Evolutionary conservation across 306 rosid species (phyloP).

Genomic region (Quercus wislizeni): DNA sequence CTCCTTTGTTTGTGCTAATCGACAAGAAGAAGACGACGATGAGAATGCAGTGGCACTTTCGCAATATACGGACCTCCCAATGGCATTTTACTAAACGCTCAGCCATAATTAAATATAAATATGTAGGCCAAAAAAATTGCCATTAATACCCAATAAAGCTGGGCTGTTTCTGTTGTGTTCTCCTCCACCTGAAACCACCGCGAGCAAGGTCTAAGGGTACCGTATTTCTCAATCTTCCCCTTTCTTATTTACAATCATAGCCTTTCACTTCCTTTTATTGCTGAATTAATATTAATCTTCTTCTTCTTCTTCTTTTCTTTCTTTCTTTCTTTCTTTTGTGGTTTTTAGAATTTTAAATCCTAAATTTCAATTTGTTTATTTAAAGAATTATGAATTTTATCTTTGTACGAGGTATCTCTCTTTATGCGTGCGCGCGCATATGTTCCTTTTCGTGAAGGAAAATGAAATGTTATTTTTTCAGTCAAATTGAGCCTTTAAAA

Average conservation of each 20-base stretch:
- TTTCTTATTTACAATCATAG: neutral
- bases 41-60: conserved; percentile 15
- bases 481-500: neutral
- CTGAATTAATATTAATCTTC: neutral
- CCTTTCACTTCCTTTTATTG: neutral
- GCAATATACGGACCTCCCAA: neutral
- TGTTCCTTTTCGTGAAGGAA: neutral
- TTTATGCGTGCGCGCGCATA: neutral
- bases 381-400: neutral
- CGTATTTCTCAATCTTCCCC: neutral
- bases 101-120: neutral
- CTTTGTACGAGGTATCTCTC: neutral
- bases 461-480: neutral
- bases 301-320: neutral
- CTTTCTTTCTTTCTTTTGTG: neutral
- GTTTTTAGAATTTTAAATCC: neutral
- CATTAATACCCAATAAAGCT: too few relatives aligned
- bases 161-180: too few relatives aligned
- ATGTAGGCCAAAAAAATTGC: neutral
- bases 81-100: neutral
- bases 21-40: too few relatives aligned
- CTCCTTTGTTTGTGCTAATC: too few relatives aligned
- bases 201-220: conserved; percentile 21
- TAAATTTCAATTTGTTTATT: neutral
- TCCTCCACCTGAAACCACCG: neutral